phyloP scores from a whole-genome alignment of 1,284 basidiomycete genomes.

The Heliocybe sulcata region DNA sequence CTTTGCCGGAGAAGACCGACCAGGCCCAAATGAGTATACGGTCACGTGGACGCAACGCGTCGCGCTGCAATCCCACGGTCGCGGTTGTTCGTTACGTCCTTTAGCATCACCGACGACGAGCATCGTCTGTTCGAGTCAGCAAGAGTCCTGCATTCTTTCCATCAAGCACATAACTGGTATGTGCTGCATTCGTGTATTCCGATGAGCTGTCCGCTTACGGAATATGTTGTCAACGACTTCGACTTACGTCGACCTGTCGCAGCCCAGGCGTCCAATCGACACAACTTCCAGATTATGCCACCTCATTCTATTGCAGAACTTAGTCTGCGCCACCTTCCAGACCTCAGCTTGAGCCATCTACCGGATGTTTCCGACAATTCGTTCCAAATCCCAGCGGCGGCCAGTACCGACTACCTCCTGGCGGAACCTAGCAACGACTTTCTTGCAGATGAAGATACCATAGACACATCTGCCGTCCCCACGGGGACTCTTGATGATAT shows the following conservation, averaged over 20 bases:
- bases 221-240: background rate
- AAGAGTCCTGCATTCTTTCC: no score
- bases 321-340: slow-evolving; percentile 11
- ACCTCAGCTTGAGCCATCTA: slow-evolving; percentile 39
- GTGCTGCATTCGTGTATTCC: no score
- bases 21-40: no score
- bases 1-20: no score
- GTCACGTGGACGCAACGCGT: background rate
- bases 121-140: background rate
- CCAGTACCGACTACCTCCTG: slow-evolving; percentile 28
- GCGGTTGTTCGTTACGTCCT: background rate
- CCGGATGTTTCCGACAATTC: slow-evolving; percentile 42
- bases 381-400: slow-evolving; percentile 40
- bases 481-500: slow-evolving; percentile 10
- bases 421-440: slow-evolving; percentile 33
- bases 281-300: background rate
- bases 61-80: background rate
- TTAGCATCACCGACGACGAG: background rate
- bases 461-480: slow-evolving; percentile 19
- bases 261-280: background rate
- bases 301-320: background rate
- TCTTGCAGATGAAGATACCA: slow-evolving; percentile 25
- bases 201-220: no score
- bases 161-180: no score
- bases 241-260: background rate